phyloP scores from a whole-genome alignment of 352 stramenopile genomes.

The Lagenidium sp. region DNA sequence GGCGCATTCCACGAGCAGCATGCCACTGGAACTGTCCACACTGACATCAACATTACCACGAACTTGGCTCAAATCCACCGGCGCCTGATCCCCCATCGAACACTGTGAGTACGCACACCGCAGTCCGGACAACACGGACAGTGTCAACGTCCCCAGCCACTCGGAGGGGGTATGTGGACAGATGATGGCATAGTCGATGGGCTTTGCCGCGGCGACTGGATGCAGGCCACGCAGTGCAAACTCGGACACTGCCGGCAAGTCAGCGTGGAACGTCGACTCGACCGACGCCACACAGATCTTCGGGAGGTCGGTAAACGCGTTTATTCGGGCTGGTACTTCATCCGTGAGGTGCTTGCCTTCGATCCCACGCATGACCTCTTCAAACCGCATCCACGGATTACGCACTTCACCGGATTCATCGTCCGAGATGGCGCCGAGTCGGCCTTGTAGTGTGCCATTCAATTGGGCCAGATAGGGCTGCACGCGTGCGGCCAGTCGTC shows the following conservation, averaged over 20 bases:
- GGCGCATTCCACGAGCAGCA: constrained; percentile 52
- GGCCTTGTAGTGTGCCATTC: constrained; percentile 6
- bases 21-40: constrained; percentile 39
- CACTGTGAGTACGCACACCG: constrained; percentile 59
- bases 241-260: constrained; percentile 52
- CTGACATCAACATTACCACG: constrained; percentile 25
- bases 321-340: constrained; percentile 1
- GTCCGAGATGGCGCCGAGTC: not conserved
- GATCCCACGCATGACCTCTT: not conserved
- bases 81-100: constrained; percentile 53
- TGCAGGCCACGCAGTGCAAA: constrained; percentile 69
- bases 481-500: constrained; percentile 1
- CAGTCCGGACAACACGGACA: constrained; percentile 69
- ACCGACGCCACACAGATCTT: constrained; percentile 42
- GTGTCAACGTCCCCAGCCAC: constrained; percentile 55
- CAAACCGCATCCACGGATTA: constrained; percentile 12
- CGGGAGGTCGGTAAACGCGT: constrained; percentile 4
- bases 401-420: constrained; percentile 14
- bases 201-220: constrained; percentile 48
- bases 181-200: constrained; percentile 64
- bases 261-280: constrained; percentile 42
- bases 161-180: constrained; percentile 60
- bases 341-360: not conserved
- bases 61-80: constrained; percentile 34
- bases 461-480: constrained; percentile 4